Conservation (phyloP, 2,329 filamentous ascomycete species). For the Ceratocystis cacaofunesta region DNA sequence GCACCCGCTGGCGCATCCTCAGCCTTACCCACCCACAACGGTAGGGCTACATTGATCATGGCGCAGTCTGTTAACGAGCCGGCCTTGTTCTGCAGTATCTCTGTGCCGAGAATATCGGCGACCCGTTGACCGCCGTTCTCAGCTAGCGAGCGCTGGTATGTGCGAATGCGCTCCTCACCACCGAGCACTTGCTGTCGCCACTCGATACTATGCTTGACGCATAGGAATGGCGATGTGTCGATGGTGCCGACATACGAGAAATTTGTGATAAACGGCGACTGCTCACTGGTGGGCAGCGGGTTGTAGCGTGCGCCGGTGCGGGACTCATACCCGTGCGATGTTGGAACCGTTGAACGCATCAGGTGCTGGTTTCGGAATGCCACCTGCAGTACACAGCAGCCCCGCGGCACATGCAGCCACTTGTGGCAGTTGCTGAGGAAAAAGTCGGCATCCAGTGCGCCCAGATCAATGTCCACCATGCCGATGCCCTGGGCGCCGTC, state of each 20-base stretch:
- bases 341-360: constrained; percentile 61
- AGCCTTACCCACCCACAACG: constrained; percentile 31
- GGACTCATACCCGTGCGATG: constrained; percentile 61
- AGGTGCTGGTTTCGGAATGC: constrained; percentile 60
- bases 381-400: constrained; percentile 69
- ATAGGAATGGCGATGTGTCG: constrained; percentile 58
- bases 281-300: constrained; percentile 28
- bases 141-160: constrained; percentile 49
- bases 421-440: constrained; percentile 80
- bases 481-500: constrained; percentile 81
- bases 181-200: constrained; percentile 57
- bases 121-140: constrained; percentile 45
- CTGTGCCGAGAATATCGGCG: constrained; percentile 50
- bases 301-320: constrained; percentile 19
- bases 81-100: constrained; percentile 52
- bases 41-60: constrained; percentile 60
- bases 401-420: constrained; percentile 72
- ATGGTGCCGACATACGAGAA: constrained; percentile 68
- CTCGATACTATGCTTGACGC: constrained; percentile 52
- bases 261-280: constrained; percentile 47
- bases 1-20: constrained; percentile 22
- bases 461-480: constrained; percentile 57
- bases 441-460: constrained; percentile 60
- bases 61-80: constrained; percentile 49
- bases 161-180: constrained; percentile 54